These are phyloP conservation scores for Wickerhamomyces sp. DNA, from an alignment of 1,139 yeast genomes.

Conservation along the genomic window DNA sequence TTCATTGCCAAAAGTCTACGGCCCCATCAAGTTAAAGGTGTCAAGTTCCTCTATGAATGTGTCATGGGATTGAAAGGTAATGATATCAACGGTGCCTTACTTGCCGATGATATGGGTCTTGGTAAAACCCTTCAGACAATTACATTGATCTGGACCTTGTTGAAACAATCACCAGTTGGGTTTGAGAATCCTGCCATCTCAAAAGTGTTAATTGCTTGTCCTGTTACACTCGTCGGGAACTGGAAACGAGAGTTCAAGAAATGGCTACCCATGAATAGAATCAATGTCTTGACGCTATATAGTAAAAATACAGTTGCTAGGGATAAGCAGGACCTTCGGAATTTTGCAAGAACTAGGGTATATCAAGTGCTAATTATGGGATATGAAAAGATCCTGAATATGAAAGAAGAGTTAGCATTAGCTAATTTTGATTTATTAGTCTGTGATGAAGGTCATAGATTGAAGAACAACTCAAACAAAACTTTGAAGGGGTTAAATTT, in stretches of 20 bases:
- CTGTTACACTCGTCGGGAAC: conserved; percentile 81
- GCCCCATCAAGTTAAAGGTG: conserved; percentile 85
- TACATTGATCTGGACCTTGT: conserved; percentile 74
- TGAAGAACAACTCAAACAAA: conserved; percentile 68
- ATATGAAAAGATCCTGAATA: conserved; percentile 69
- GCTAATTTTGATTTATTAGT: conserved; percentile 66
- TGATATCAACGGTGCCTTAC: conserved; percentile 58
- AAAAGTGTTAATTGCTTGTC: conserved; percentile 80
- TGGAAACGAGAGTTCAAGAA: conserved; percentile 88
- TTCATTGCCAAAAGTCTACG: conserved; percentile 49
- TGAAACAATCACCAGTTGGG: conserved; percentile 63
- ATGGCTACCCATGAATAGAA: conserved; percentile 72
- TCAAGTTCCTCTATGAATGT: conserved; percentile 74
- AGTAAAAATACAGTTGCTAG: conserved; percentile 40
- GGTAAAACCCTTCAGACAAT: conserved; percentile 93
- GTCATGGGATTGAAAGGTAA: conserved; percentile 63
- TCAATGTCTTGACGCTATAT: conserved; percentile 45
- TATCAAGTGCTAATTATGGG: conserved; percentile 84
- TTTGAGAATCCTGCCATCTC: conserved; percentile 33
- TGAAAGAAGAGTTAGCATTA: conserved; percentile 47
- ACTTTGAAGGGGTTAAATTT: conserved; percentile 57
- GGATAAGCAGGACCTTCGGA: conserved; percentile 54
- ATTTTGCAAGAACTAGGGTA: conserved; percentile 64
- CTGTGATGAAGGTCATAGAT: conserved; percentile 94
- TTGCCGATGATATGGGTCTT: conserved; percentile 97